phyloP scores from a whole-genome alignment of 805 yeast genomes.

The Grigorovia humatica region DNA sequence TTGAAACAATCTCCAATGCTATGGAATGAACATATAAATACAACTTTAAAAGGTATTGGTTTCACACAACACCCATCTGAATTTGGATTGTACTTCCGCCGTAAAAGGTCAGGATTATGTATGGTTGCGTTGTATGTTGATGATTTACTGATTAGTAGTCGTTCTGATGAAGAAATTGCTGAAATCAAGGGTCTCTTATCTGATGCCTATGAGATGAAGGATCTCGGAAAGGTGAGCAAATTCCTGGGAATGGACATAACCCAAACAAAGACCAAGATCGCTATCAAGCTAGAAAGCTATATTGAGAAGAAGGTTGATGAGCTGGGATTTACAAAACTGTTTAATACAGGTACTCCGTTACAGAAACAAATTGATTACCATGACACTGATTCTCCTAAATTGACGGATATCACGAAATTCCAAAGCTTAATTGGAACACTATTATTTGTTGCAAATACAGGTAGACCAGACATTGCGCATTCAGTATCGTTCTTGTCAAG shows the following conservation, averaged over 20 bases:
- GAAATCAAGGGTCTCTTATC: no score
- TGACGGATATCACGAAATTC: background rate
- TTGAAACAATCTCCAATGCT: no score
- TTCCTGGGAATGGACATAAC: conserved; percentile 5
- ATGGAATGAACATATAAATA: no score
- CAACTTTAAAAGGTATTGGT: no score
- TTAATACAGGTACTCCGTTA: background rate
- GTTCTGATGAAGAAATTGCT: no score
- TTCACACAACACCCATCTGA: no score
- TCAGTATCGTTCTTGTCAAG: conserved; percentile 4
- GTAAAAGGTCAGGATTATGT: no score
- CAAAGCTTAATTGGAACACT: conserved; percentile 5
- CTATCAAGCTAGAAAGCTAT: conserved; percentile 1
- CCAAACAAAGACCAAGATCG: background rate
- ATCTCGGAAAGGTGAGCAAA: conserved; percentile 2
- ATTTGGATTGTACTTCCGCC: no score
- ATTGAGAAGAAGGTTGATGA: background rate
- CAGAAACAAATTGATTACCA: background rate
- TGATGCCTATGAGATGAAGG: conserved; percentile 5
- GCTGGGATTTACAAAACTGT: no score
- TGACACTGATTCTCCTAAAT: no score
- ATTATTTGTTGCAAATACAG: conserved; percentile 6
- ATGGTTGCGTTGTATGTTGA: no score
- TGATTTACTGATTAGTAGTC: no score
- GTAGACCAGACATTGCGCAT: conserved; percentile 9